Base-by-base conservation (phyloP, 352 stramenopile species). In the Pythium graminicola region DNA sequence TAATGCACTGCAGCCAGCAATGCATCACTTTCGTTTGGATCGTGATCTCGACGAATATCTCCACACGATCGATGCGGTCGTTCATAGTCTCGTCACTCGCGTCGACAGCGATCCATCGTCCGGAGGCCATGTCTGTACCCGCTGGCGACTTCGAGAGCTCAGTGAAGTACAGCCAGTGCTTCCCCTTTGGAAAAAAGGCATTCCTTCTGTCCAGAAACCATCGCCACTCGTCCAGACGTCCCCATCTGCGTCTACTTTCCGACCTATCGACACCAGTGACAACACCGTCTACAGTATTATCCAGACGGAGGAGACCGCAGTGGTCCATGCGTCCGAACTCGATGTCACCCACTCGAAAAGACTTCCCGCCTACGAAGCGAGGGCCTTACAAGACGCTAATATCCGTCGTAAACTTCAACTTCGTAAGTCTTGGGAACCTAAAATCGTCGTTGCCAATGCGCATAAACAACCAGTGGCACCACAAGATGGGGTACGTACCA, bases 371-470 rank as follows among this genome's bases (percentile, higher is more conserved):
- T 6, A 54, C 6, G 60, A 76, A 59, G 67, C 64, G 1, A 43
- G 57, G 8, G 57, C 58, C 13, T 64, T 63, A 3, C 76, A 82
- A 19, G 60, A 69, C 4, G 59, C 61, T 17, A 85, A 76, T 47
- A 74, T 85, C 14, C 73, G 65, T 3, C 70, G 65, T 24, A 78
- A 78, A 38, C 50, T 84, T 14, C 76, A 77, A 31, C 63, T 87
- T 0, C 72, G 75, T 38, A 72, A 74, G 24, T 87, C 76, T 16
- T 87, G 76, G 76, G 70, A 77, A 40, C 63, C 66, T 14, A 59
- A 54, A 2, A 39, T 57, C n/a, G 36, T 58, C 3, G 17, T 57
- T 3, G 10, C 17, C 22, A 38, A 54, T 13, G 19, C 33, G 9
- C 33, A 39, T 17, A 9, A 16, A 2, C 55, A 53, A 13, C 53